Evolutionary conservation across 371 early-diverging fungal genomes (phyloP).

Genomic region (Mortierella sp.): DNA sequence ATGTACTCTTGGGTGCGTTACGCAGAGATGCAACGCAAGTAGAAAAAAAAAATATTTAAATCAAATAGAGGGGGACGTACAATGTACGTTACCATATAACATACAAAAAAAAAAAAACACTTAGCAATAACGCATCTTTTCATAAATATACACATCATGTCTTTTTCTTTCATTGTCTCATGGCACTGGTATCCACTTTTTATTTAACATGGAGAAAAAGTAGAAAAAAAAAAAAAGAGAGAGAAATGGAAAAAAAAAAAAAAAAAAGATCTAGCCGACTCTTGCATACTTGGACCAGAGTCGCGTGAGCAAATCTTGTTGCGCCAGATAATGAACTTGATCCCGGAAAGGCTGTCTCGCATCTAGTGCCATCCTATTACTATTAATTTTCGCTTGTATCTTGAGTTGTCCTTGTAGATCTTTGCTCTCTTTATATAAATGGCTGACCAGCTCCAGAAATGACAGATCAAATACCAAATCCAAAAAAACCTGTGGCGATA

Average conservation of each 20-base stretch:
- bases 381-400: constrained; percentile 32
- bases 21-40: constrained; percentile 64
- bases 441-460: constrained; percentile 39
- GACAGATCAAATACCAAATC: constrained; percentile 39
- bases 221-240: too few species aligned
- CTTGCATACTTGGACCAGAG: constrained; percentile 47
- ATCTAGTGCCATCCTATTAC: constrained; percentile 51
- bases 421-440: constrained; percentile 33
- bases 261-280: constrained; percentile 1
- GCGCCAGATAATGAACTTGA: constrained; percentile 26
- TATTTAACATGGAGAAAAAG: background rate
- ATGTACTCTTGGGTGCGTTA: constrained; percentile 79
- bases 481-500: constrained; percentile 25
- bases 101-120: background rate
- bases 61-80: too few species aligned
- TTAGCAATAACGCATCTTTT: background rate
- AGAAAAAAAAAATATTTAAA: background rate
- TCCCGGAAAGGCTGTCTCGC: constrained; percentile 34
- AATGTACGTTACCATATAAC: too few species aligned
- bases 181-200: background rate
- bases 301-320: constrained; percentile 39
- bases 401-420: constrained; percentile 18
- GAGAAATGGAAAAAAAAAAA: too few species aligned
- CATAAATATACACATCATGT: background rate
- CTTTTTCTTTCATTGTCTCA: background rate